Conservation (phyloP, 2,329 filamentous ascomycete species). For the Didymosphaeria variabile region DNA sequence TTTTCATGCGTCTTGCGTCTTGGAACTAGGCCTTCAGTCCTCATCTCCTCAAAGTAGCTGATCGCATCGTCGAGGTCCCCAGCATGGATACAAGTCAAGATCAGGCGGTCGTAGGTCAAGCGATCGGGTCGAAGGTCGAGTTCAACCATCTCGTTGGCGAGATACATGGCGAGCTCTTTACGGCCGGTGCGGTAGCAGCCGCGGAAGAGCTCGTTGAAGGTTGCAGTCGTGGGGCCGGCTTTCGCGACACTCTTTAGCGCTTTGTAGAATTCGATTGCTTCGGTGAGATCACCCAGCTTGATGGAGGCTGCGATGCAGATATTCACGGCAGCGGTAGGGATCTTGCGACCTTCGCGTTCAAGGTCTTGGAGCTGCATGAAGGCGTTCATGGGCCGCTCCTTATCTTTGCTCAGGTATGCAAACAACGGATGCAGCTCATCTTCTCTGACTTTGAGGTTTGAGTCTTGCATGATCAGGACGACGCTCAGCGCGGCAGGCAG, state of each 20-base stretch:
- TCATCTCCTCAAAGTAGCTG: constrained; percentile 62
- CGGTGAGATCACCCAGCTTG: constrained; percentile 53
- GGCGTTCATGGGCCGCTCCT: constrained; percentile 60
- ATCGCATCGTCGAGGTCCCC: constrained; percentile 57
- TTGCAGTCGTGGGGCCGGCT: constrained; percentile 58
- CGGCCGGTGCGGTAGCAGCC: constrained; percentile 56
- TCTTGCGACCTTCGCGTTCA: constrained; percentile 56
- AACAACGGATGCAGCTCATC: constrained; percentile 72
- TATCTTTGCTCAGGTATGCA: constrained; percentile 60
- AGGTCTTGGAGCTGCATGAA: constrained; percentile 67
- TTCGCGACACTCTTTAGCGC: constrained; percentile 62
- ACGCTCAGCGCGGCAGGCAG: constrained; percentile 72
- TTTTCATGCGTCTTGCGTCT: constrained; percentile 45
- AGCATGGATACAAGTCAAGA: constrained; percentile 62
- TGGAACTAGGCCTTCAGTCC: constrained; percentile 32
- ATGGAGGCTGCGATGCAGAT: constrained; percentile 63
- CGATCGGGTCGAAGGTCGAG: constrained; percentile 63
- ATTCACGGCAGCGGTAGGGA: constrained; percentile 63
- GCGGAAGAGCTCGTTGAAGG: constrained; percentile 68
- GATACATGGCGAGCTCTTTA: constrained; percentile 67
- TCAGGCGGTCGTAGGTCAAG: constrained; percentile 70
- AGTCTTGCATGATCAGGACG: constrained; percentile 76
- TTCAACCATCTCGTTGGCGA: constrained; percentile 69
- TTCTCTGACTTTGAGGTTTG: constrained; percentile 65
- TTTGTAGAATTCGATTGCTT: constrained; percentile 69